phyloP scores from a whole-genome alignment of 768 basidiomycete species.

The Pleurotus tuoliensis region DNA sequence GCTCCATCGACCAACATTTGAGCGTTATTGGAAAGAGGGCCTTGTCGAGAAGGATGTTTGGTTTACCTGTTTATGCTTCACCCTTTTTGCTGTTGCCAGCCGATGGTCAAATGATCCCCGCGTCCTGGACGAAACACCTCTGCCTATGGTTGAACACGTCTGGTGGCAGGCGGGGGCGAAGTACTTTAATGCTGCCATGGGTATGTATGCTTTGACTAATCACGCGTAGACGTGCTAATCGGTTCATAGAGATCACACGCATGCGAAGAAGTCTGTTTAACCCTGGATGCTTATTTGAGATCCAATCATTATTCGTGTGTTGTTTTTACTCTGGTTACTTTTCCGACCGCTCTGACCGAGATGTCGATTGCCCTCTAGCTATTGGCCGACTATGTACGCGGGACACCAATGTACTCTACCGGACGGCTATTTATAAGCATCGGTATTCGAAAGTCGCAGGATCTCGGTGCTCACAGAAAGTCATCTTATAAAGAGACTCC shows the following conservation, averaged over 20 bases:
- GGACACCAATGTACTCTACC: conserved; percentile 42
- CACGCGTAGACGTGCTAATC: neutral
- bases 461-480: conserved; percentile 73
- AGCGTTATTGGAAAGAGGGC: conserved; percentile 50
- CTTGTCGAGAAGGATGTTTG: conserved; percentile 52
- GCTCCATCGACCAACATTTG: conserved; percentile 69
- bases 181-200: conserved; percentile 55
- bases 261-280: conserved; percentile 47
- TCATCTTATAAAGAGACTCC: conserved; percentile 46
- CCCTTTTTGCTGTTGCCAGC: conserved; percentile 67
- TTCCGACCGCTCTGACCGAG: neutral
- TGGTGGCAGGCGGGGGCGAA: conserved; percentile 58
- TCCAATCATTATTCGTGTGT: conserved; percentile 53
- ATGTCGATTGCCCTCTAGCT: conserved; percentile 30
- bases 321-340: conserved; percentile 8
- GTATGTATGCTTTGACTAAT: conserved; percentile 26
- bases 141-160: conserved; percentile 23
- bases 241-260: conserved; percentile 44
- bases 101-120: conserved; percentile 63
- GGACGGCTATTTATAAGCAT: conserved; percentile 53
- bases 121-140: conserved; percentile 35
- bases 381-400: conserved; percentile 51
- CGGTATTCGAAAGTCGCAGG: conserved; percentile 63
- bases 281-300: conserved; percentile 58
- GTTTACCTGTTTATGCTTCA: conserved; percentile 59